Evolutionary conservation across 208 protist genomes (phyloP).

Genomic region (Spironucleus salmonicida): DNA sequence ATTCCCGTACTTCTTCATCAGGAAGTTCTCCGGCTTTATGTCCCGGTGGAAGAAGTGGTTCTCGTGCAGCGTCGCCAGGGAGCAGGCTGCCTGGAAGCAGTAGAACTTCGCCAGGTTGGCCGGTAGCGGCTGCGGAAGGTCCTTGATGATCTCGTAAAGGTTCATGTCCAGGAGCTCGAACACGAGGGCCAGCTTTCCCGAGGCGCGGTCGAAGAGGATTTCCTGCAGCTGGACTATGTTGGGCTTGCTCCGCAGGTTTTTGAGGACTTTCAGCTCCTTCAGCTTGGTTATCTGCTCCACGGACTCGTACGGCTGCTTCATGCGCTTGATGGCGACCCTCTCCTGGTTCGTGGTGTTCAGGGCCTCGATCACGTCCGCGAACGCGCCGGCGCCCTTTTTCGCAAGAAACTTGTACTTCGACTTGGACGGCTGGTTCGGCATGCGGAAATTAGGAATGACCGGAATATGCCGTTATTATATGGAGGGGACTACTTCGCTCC

Average conservation of each 20-base stretch:
- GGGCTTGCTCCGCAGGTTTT: conserved; percentile 64
- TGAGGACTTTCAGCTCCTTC: conserved; percentile 81
- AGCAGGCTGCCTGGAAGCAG: conserved; percentile 73
- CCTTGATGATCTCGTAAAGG: conserved; percentile 79
- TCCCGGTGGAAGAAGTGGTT: conserved; percentile 73
- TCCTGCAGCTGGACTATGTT: conserved; percentile 79
- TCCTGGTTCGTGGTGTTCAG: conserved; percentile 64
- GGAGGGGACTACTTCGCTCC: too few species aligned
- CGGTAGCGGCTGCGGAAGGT: conserved; percentile 53
- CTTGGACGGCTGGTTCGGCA: too few species aligned
- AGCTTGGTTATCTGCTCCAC: conserved; percentile 75
- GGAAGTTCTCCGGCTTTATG: conserved; percentile 90
- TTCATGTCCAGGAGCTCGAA: conserved; percentile 92
- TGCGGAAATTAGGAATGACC: too few species aligned
- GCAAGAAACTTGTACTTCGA: conserved; percentile 3
- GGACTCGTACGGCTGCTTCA: conserved; percentile 75
- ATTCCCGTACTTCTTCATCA: conserved; percentile 47
- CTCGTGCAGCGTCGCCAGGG: conserved; percentile 82
- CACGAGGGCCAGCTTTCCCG: conserved; percentile 71
- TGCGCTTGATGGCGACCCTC: conserved; percentile 82
- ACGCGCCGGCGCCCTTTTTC: conserved; percentile 82
- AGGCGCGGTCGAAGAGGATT: conserved; percentile 66
- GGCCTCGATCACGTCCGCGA: conserved; percentile 81
- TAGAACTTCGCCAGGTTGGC: conserved; percentile 51
- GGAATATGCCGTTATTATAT: too few species aligned